phyloP scores from a whole-genome alignment of 495 filamentous ascomycete genomes.

The Parmelia sp. region DNA sequence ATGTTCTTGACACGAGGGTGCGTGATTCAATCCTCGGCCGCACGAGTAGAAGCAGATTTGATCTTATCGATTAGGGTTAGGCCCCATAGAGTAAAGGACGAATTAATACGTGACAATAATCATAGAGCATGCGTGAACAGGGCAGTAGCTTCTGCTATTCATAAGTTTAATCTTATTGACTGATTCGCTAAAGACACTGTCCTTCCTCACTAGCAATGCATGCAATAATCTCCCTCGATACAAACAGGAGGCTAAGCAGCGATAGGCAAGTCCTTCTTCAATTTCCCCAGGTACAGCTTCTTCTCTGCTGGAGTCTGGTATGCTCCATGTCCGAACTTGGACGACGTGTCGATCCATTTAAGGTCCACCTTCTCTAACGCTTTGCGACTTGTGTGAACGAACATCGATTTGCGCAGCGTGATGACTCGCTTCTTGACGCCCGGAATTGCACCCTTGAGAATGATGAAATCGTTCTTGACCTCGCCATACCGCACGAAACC shows the following conservation, averaged over 20 bases:
- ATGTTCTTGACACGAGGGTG: not conserved
- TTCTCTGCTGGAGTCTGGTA: slow-evolving; percentile 99
- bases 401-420: slow-evolving; percentile 99
- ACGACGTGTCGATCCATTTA: slow-evolving; percentile 99
- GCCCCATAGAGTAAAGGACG: no score
- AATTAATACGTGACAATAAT: no score
- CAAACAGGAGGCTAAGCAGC: slow-evolving; percentile 49
- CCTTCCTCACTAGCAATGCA: slow-evolving; percentile 11
- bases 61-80: not conserved
- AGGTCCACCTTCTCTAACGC: slow-evolving; percentile 98
- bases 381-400: slow-evolving; percentile 88
- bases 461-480: slow-evolving; percentile 98
- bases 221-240: not conserved
- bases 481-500: slow-evolving; percentile 99
- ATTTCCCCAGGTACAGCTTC: slow-evolving; percentile 86
- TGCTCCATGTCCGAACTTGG: slow-evolving; percentile 99
- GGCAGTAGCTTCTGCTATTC: not conserved
- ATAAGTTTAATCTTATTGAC: not conserved
- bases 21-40: no score
- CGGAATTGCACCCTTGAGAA: slow-evolving; percentile 95
- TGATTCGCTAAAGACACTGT: not conserved
- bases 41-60: no score
- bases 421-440: slow-evolving; percentile 99
- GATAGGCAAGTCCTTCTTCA: slow-evolving; percentile 94
- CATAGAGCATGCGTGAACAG: not conserved